Conservation (phyloP, 371 early-diverging fungal genomes). For the Basidiobolus meristosporus region DNA sequence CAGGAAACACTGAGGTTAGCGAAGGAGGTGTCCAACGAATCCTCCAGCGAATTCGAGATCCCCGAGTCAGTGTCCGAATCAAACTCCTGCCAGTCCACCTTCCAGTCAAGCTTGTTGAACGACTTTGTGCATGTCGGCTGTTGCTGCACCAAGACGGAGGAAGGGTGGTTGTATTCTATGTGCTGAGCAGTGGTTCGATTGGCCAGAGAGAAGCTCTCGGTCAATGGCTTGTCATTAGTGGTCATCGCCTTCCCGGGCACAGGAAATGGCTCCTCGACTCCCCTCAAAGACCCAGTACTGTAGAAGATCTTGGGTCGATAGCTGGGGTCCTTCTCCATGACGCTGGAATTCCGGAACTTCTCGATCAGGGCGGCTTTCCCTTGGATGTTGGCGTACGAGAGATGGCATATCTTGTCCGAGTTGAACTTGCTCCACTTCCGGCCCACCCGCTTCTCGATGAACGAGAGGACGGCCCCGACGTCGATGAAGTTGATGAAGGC, state of each 20-base stretch:
- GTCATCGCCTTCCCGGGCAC: conserved; percentile 4
- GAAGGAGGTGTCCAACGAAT: no score
- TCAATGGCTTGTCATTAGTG: no score
- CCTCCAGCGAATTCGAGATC: no score
- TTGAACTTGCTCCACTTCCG: conserved; percentile 67
- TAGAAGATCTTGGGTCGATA: conserved; percentile 63
- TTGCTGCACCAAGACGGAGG: no score
- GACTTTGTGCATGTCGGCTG: no score
- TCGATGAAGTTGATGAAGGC: conserved; percentile 80
- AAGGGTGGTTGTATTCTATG: no score
- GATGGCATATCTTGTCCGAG: conserved; percentile 64
- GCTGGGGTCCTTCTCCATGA: conserved; percentile 50
- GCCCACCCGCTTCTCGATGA: conserved; percentile 60
- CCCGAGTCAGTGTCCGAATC: no score
- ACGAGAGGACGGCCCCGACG: conserved; percentile 36
- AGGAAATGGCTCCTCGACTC: conserved; percentile 43
- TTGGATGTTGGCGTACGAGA: conserved; percentile 83
- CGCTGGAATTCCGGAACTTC: conserved; percentile 70
- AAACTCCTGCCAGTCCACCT: no score
- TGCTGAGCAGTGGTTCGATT: no score
- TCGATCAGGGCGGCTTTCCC: conserved; percentile 57
- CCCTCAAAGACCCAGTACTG: conserved; percentile 28
- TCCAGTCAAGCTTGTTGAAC: no score
- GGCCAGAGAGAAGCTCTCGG: no score
- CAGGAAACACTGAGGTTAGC: no score